Evolutionary conservation across 2,329 filamentous ascomycete genomes (phyloP), one percentile per base, ranked within the genome.

Genomic region (Paecilomyces sp.): DNA sequence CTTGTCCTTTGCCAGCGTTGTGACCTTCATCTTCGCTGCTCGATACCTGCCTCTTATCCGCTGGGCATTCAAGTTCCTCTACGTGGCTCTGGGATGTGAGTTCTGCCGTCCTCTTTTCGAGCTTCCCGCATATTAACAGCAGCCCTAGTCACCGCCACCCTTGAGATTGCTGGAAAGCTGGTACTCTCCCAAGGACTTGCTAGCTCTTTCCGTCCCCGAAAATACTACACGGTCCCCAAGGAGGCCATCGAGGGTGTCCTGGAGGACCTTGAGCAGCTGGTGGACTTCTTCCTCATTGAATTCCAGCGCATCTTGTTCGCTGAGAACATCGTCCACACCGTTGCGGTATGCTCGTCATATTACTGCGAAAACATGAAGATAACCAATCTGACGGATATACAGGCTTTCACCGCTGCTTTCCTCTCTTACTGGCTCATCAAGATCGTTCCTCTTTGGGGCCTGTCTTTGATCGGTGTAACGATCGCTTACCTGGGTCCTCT

Each of bases 231-330:
- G 55, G 82, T 88, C 60, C 83, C 84, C 36, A 84, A 85, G 70
- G 85, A 87, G 66, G 84, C 82, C 55, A 78, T 87, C 36, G 85
- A 88, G 72, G 82, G 80, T 60, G 74, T 84, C 24, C 75, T 85
- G 55, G 85, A 85, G 64, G 85, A 88, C 70, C 70, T 86, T 13
- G 83, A 85, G 71, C 84, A 88, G 74, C 77, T 88, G 58, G 79
- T 84, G 75, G 87, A 88, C 77, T 88, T 88, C 76, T 85, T 87
- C 74, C 80, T 88, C 65, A 86, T 88, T 63, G 85, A 88, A 71
- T 84, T 85, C 70, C 85, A 88, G 77, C 82, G 85, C 60, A 80
- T 88, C 63, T 72, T 88, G 61, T 88, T 87, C 66, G 85, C 83
- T 33, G 85, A 88, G 79, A 88, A 88, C 67, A 77, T 87, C 58